Conservation (phyloP, 345 rosid species). For the Lepidium didymum region DNA sequence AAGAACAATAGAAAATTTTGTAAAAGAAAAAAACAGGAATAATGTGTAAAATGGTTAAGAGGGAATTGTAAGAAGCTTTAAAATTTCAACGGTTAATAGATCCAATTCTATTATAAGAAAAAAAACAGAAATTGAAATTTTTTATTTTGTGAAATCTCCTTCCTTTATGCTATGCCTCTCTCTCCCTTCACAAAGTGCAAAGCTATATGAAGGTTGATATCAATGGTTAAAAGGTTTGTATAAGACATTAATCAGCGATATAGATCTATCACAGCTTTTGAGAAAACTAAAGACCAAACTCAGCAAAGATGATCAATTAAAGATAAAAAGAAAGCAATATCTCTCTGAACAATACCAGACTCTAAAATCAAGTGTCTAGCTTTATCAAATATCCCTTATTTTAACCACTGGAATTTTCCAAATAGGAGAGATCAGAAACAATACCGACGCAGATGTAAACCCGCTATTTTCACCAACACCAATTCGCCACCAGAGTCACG, state of each 20-base stretch:
- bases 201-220: slow-evolving; percentile 4
- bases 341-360: neutral
- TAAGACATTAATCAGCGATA: neutral
- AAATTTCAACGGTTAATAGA: slow-evolving; percentile 18
- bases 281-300: neutral
- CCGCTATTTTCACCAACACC: neutral
- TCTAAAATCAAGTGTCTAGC: neutral
- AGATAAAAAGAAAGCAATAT: neutral
- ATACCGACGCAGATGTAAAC: neutral
- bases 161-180: slow-evolving; percentile 22
- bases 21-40: neutral
- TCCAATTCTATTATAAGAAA: slow-evolving; percentile 24
- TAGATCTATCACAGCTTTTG: neutral
- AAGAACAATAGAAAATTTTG: neutral
- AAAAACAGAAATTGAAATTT: neutral
- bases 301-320: neutral
- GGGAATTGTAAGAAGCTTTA: slow-evolving; percentile 1
- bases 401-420: neutral
- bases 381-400: no score
- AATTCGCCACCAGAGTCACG: neutral
- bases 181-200: neutral
- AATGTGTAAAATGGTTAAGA: slow-evolving; percentile 12
- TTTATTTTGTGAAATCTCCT: slow-evolving; percentile 18
- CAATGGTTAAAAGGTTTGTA: neutral
- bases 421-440: neutral